phyloP scores from a whole-genome alignment of 352 stramenopile species.

The Phytophthora tubulina region DNA sequence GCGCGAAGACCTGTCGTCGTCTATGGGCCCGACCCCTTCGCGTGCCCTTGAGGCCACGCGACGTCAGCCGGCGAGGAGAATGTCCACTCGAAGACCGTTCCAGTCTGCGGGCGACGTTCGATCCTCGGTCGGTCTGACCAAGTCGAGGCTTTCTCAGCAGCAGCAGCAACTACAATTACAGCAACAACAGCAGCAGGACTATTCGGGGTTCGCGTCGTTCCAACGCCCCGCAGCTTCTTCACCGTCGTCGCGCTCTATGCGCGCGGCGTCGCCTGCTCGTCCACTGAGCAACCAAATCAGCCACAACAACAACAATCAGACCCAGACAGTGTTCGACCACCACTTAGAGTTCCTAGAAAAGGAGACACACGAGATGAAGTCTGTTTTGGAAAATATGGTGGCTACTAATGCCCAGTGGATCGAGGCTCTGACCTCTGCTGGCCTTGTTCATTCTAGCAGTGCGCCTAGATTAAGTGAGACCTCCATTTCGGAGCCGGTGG shows the following conservation, averaged over 20 bases:
- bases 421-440: constrained; percentile 51
- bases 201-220: constrained; percentile 35
- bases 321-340: constrained; percentile 60
- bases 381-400: constrained; percentile 72
- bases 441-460: constrained; percentile 26
- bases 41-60: constrained; percentile 22
- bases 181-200: constrained; percentile 18
- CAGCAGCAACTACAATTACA: constrained; percentile 20
- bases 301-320: constrained; percentile 44
- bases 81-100: constrained; percentile 35
- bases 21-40: constrained; percentile 29
- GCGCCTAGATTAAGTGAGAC: constrained; percentile 28
- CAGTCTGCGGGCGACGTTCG: constrained; percentile 43
- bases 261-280: constrained; percentile 32
- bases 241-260: constrained; percentile 31
- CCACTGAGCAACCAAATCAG: constrained; percentile 51
- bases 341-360: constrained; percentile 77
- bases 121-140: constrained; percentile 29
- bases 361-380: constrained; percentile 77
- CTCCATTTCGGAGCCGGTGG: constrained; percentile 37
- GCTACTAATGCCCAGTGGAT: constrained; percentile 81
- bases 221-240: constrained; percentile 21
- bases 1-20: constrained; percentile 39
- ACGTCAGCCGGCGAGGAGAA: constrained; percentile 27
- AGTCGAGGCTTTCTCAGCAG: constrained; percentile 24